Evolutionary conservation across 2,329 filamentous ascomycete genomes (phyloP).

Genomic region (Stemphylium vesicarium): DNA sequence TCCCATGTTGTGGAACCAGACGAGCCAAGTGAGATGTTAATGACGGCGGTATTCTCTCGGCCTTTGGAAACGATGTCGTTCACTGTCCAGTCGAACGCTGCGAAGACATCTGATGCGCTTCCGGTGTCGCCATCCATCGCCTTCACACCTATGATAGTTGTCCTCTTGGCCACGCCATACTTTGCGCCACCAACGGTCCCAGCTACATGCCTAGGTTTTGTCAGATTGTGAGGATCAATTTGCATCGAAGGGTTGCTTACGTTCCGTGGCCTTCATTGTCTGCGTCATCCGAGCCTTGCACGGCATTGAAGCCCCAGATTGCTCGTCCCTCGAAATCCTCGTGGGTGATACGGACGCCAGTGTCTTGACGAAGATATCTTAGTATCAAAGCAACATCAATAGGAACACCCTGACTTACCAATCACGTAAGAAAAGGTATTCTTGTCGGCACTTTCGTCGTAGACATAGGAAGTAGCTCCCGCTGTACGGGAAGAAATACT

Average conservation of each 20-base stretch:
- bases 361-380: slow-evolving; percentile 53
- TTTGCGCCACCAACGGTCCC: slow-evolving; percentile 38
- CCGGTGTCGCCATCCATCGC: slow-evolving; percentile 31
- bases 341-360: slow-evolving; percentile 65
- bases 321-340: slow-evolving; percentile 42
- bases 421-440: slow-evolving; percentile 59
- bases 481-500: slow-evolving; percentile 35
- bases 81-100: slow-evolving; percentile 43
- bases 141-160: slow-evolving; percentile 47
- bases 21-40: slow-evolving; percentile 50
- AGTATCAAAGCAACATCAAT: not conserved
- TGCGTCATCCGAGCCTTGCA: slow-evolving; percentile 18
- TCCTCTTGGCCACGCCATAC: slow-evolving; percentile 45
- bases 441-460: slow-evolving; percentile 32
- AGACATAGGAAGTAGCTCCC: slow-evolving; percentile 32
- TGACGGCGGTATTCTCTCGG: slow-evolving; percentile 39
- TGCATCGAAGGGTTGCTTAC: not conserved
- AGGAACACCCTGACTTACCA: not conserved
- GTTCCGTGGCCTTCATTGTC: slow-evolving; percentile 43
- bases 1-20: slow-evolving; percentile 38
- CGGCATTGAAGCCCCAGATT: slow-evolving; percentile 37
- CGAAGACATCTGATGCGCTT: slow-evolving; percentile 34
- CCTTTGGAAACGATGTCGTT: slow-evolving; percentile 42
- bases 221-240: not conserved
- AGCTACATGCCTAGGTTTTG: slow-evolving; percentile 33